Evolutionary conservation across 179 eudicot species (phyloP).

Genomic region (Gypsophila paniculata): DNA sequence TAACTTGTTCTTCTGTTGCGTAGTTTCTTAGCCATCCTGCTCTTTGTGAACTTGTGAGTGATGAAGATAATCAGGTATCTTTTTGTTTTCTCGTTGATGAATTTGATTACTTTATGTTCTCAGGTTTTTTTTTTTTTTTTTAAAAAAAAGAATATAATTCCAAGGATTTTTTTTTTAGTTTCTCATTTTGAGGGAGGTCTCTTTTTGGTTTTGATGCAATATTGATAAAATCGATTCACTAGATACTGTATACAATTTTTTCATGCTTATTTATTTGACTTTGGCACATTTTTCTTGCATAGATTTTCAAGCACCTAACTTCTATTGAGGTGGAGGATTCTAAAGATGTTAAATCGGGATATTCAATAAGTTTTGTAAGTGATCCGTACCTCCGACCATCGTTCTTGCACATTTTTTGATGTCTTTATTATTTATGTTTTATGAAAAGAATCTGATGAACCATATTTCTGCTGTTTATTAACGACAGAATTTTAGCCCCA

Average conservation of each 20-base stretch:
- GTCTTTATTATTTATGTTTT: neutral
- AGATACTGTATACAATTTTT: neutral
- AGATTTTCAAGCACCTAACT: conserved; percentile 79
- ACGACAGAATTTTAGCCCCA: conserved; percentile 67
- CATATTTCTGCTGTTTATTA: conserved; percentile 4
- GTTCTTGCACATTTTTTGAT: neutral
- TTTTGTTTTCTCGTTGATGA: conserved; percentile 1
- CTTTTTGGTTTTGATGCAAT: neutral
- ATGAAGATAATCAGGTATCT: conserved; percentile 85
- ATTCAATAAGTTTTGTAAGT: conserved; percentile 89
- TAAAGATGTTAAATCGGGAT: conserved; percentile 90
- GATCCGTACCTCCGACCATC: neutral
- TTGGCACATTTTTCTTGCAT: neutral
- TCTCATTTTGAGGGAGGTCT: neutral
- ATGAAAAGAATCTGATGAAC: neutral
- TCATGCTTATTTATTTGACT: neutral
- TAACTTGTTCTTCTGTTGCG: conserved; percentile 21
- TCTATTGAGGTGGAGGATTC: conserved; percentile 87
- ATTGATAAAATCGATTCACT: too few species aligned
- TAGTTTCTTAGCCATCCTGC: conserved; percentile 97
- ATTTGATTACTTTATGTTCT: neutral
- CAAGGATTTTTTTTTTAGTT: neutral
- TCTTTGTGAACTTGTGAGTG: conserved; percentile 68
- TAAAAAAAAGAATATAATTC: neutral
- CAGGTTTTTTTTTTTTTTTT: too few species aligned